Evolutionary conservation across 805 yeast species (phyloP).

Genomic region (Candida methanosorbosa): DNA sequence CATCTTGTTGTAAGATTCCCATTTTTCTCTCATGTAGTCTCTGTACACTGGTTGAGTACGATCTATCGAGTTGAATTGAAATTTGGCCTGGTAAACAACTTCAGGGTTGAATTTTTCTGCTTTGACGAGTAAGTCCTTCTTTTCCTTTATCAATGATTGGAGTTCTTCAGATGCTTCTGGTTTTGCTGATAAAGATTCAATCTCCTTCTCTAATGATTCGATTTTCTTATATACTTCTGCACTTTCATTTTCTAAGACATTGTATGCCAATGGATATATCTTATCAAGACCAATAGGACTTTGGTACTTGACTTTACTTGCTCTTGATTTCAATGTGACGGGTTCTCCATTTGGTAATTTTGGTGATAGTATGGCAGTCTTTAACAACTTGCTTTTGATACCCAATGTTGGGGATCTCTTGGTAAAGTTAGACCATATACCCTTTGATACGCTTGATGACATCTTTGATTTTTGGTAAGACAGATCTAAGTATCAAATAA

Average conservation of each 20-base stretch:
- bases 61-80: conserved; percentile 44
- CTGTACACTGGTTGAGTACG: conserved; percentile 75
- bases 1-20: conserved; percentile 69
- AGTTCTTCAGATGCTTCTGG: conserved; percentile 10
- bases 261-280: conserved; percentile 63
- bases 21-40: conserved; percentile 52
- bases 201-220: conserved; percentile 24
- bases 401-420: conserved; percentile 24
- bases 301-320: conserved; percentile 42
- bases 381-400: conserved; percentile 17
- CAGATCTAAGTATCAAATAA: too few relatives aligned
- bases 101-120: conserved; percentile 82
- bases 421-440: conserved; percentile 27
- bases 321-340: conserved; percentile 34
- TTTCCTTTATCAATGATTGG: conserved; percentile 10
- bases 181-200: conserved; percentile 14
- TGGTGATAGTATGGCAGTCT: conserved; percentile 22
- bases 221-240: conserved; percentile 29
- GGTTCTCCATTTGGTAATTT: conserved; percentile 42
- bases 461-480: too few relatives aligned
- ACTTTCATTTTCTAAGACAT: conserved; percentile 42
- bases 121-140: conserved; percentile 31
- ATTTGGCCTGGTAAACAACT: conserved; percentile 60
- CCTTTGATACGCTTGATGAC: conserved; percentile 19
- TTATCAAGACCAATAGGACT: conserved; percentile 66